These are phyloP conservation scores for Zygoascus ofunaensis DNA, from an alignment of 805 yeast species.

Conservation along the genomic window DNA sequence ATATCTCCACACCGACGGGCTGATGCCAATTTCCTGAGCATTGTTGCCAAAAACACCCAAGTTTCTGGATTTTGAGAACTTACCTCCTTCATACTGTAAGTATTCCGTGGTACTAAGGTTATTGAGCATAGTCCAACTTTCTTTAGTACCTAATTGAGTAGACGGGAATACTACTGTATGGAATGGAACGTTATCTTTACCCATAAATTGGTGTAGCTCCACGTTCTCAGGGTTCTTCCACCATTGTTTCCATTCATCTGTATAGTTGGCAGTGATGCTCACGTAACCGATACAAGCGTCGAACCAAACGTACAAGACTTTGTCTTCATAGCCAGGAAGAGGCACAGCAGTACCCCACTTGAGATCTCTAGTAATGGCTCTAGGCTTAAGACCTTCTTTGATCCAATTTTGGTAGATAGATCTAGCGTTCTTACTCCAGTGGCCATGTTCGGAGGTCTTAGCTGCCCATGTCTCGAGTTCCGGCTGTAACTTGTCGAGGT, in stretches of 20 bases:
- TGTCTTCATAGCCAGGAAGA: slow-evolving; percentile 69
- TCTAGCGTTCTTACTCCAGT: slow-evolving; percentile 87
- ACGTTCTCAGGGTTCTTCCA: slow-evolving; percentile 93
- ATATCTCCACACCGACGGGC: slow-evolving; percentile 96
- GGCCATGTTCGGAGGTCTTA: slow-evolving; percentile 58
- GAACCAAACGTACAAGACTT: slow-evolving; percentile 97
- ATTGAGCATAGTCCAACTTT: slow-evolving; percentile 82
- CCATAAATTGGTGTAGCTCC: slow-evolving; percentile 92
- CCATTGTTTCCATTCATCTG: slow-evolving; percentile 77
- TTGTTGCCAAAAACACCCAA: slow-evolving; percentile 97
- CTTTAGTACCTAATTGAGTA: slow-evolving; percentile 77
- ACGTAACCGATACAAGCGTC: slow-evolving; percentile 97
- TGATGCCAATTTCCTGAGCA: slow-evolving; percentile 85
- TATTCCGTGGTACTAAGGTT: slow-evolving; percentile 94
- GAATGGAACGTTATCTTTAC: slow-evolving; percentile 98
- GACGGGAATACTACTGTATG: slow-evolving; percentile 98
- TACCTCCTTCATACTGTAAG: slow-evolving; percentile 95
- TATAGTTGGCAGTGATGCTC: slow-evolving; percentile 91
- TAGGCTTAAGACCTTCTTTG: slow-evolving; percentile 82
- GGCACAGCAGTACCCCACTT: slow-evolving; percentile 99
- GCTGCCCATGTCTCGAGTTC: slow-evolving; percentile 64
- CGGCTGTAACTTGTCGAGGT: slow-evolving; percentile 76
- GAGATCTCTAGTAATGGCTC: slow-evolving; percentile 95
- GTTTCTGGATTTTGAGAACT: slow-evolving; percentile 95
- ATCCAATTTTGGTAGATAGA: slow-evolving; percentile 90